These are phyloP conservation scores for Boletus fagicola DNA, from an alignment of 768 basidiomycete genomes.

Conservation along the genomic window DNA sequence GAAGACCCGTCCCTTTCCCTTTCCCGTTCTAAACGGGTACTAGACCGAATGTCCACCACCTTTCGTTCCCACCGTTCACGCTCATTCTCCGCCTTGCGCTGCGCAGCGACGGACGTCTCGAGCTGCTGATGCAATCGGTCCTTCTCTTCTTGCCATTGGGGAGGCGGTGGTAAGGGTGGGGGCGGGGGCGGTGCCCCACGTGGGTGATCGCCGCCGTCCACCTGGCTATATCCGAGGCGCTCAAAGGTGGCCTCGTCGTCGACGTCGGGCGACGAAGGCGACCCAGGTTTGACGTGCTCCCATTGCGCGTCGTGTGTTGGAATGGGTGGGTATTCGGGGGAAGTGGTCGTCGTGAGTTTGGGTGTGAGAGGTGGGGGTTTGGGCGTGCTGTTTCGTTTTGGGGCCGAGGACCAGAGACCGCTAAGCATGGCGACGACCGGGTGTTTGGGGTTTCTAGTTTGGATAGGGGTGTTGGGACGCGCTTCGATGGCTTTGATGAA, in stretches of 20 bases:
- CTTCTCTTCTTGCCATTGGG: constrained; percentile 12
- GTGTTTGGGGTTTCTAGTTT: neutral
- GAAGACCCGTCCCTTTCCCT: constrained; percentile 17
- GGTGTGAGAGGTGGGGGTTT: constrained; percentile 25
- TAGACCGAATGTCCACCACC: constrained; percentile 17
- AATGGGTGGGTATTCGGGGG: constrained; percentile 11
- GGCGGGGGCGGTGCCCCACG: neutral
- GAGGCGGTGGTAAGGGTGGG: rapidly evolving
- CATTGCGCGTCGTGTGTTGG: constrained; percentile 18
- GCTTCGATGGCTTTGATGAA: neutral
- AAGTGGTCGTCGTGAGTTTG: constrained; percentile 17
- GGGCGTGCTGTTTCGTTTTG: constrained; percentile 16
- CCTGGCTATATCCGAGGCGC: constrained; percentile 23
- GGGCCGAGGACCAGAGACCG: constrained; percentile 15
- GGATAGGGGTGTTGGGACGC: neutral
- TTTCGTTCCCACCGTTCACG: constrained; percentile 25
- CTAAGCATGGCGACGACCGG: neutral
- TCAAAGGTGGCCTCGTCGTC: constrained; percentile 21
- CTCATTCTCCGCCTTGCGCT: constrained; percentile 19
- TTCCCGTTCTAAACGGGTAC: constrained; percentile 8
- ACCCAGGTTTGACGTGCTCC: constrained; percentile 20
- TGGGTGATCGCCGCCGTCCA: constrained; percentile 5
- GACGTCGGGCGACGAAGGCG: constrained; percentile 15
- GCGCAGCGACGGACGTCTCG: constrained; percentile 12
- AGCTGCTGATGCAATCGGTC: constrained; percentile 11